These are phyloP conservation scores for Cryptococcus sp. DNA, from an alignment of 1,284 basidiomycete genomes.

Conservation along the genomic window DNA sequence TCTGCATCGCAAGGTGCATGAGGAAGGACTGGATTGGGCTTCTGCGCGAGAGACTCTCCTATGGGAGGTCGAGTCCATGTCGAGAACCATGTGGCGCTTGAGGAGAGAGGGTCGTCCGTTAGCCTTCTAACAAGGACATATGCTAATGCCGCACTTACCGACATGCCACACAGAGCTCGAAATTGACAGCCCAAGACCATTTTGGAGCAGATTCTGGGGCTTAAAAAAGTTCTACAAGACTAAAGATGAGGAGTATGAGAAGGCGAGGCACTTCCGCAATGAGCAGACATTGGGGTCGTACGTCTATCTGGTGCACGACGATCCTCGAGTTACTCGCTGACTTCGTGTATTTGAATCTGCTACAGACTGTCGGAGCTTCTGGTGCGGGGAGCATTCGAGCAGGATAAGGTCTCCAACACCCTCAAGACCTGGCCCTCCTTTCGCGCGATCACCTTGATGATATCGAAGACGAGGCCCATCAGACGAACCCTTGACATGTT, in stretches of 20 bases:
- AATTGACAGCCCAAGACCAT: slow-evolving; percentile 10
- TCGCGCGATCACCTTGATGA: neutral
- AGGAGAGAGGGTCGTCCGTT: neutral
- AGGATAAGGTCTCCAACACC: slow-evolving; percentile 2
- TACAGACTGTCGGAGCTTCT: slow-evolving; percentile 9
- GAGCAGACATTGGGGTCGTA: slow-evolving; percentile 7
- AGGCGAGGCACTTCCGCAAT: slow-evolving; percentile 3
- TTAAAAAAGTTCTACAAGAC: neutral
- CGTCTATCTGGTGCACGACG: neutral
- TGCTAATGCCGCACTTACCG: no score
- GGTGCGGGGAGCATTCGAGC: slow-evolving; percentile 4
- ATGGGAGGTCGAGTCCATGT: neutral
- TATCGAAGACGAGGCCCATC: neutral
- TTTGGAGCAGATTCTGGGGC: neutral
- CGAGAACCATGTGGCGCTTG: neutral
- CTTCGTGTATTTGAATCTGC: neutral
- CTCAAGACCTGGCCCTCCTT: neutral
- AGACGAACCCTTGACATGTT: neutral
- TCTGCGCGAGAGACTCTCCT: neutral
- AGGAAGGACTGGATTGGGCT: no score
- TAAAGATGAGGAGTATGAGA: slow-evolving; percentile 3
- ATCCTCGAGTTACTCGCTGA: neutral
- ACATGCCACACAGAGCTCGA: slow-evolving; percentile 5
- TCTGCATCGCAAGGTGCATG: neutral
- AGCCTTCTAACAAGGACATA: no score